Base-by-base conservation (phyloP, 2,329 filamentous ascomycete species). In the Scedosporium minutisporum region DNA sequence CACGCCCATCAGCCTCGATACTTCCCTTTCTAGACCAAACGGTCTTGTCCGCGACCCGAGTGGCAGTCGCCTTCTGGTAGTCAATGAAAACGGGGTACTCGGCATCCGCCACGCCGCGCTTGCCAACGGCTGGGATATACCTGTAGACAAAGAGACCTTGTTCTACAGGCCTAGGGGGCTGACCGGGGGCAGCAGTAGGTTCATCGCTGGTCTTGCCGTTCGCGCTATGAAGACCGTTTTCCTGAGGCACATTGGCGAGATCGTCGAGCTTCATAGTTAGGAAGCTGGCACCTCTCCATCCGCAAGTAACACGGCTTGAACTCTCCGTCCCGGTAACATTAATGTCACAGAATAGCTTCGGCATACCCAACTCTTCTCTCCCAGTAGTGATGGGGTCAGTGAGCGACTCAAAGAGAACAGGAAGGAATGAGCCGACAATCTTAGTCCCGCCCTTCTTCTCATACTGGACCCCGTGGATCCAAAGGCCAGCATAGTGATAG, bases 391-490 rank as follows among this genome's bases (percentile, higher is more conserved):
- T 86, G 0, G 85, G 82, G 65, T 88, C 85, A 0, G 83, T 73
- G 1, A 83, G 69, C 60, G 74, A 79, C 68, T 88, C 85, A 65
- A 88, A 83, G 0, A 87, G 71, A 0, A 87, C 73, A 0, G 82
- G 79, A 44, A 87, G 69, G 65, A 82, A 87, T 0, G 80, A 80
- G 1, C 83, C 85, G 12, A 71, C 71, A 1, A 84, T 67, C 0
- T 75, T 71, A 0, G 73, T 72, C 1, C 83, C 82, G 62, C 71
- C 81, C 69, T 76, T 72, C 65, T 79, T 81, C 1, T 71, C 76
- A 65, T 86, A 86, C 64, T 84, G 71, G 1, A 87, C 80, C 0
- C 82, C 85, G 64, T 88, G 85, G 16, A 88, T 79, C 67, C 85
- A 87, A 0, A 88, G 75, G 0, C 83, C 85, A 14, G 85, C 73